Percentiles rank a stretch among this genome's conserved stretches.
Evolutionary conservation across 2,329 filamentous ascomycete species (phyloP).

Genomic region (Lasiodiplodia sp.): DNA sequence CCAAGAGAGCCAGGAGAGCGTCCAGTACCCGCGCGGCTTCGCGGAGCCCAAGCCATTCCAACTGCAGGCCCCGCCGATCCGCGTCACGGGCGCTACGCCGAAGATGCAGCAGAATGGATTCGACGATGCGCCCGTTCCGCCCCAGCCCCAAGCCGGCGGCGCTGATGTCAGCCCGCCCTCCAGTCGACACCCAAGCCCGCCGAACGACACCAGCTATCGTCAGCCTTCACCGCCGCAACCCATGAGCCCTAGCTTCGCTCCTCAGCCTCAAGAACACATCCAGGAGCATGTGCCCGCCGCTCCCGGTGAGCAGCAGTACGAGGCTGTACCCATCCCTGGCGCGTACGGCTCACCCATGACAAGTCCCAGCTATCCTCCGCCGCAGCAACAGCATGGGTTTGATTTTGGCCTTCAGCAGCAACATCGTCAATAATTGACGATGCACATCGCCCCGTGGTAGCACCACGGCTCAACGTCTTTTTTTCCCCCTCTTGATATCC

Average conservation of each 20-base stretch:
- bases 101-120: conserved; percentile 71
- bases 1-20: conserved; percentile 64
- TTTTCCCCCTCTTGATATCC: conserved; percentile 1
- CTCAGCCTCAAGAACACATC: conserved; percentile 49
- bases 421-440: neutral
- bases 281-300: conserved; percentile 73
- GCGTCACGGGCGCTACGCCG: conserved; percentile 79
- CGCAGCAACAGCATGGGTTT: conserved; percentile 42
- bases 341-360: conserved; percentile 69
- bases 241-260: conserved; percentile 29
- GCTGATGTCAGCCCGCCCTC: conserved; percentile 18
- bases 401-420: conserved; percentile 43
- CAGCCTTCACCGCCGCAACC: conserved; percentile 38
- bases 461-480: neutral
- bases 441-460: neutral
- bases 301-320: conserved; percentile 84
- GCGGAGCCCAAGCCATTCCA: conserved; percentile 72
- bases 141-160: neutral
- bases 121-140: conserved; percentile 42
- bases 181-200: conserved; percentile 5
- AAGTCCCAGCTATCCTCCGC: conserved; percentile 49
- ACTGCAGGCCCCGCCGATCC: conserved; percentile 83
- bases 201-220: conserved; percentile 33
- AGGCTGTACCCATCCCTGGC: conserved; percentile 84
- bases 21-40: conserved; percentile 52